These are phyloP conservation scores for Eryngium alpinum DNA, from an alignment of 140 eudicot species.

Conservation along the genomic window DNA sequence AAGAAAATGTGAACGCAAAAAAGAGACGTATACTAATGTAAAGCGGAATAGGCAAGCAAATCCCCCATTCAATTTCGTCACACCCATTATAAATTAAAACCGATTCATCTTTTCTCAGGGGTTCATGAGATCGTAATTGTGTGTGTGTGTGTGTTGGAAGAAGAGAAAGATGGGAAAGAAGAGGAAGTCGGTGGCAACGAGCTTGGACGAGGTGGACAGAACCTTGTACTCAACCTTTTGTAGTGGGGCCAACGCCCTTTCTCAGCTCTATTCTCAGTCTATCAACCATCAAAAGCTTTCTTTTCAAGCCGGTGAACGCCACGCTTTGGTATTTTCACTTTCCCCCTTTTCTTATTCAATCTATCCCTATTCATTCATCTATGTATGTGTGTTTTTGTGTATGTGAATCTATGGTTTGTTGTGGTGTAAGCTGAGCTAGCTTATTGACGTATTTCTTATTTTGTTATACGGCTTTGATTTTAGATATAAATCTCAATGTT, in stretches of 20 bases:
- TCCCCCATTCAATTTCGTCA: too few relatives aligned
- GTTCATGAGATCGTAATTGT: too few relatives aligned
- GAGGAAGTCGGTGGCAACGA: constrained; percentile 65
- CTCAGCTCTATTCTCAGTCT: constrained; percentile 76
- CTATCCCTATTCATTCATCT: too few relatives aligned
- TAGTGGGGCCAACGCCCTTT: constrained; percentile 63
- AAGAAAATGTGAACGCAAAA: too few relatives aligned
- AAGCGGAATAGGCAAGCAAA: too few relatives aligned
- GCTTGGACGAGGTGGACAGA: constrained; percentile 80
- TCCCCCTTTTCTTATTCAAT: background rate
- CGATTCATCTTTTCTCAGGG: too few relatives aligned
- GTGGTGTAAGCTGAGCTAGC: background rate
- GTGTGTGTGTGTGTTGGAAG: too few relatives aligned
- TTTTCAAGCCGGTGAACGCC: constrained; percentile 78
- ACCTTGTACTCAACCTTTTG: constrained; percentile 59
- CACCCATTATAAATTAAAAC: too few relatives aligned
- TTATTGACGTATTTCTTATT: too few relatives aligned
- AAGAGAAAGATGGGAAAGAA: constrained; percentile 32
- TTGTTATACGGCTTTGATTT: too few relatives aligned
- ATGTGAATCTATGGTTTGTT: background rate
- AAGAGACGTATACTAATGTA: too few relatives aligned
- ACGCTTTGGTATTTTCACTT: constrained; percentile 34
- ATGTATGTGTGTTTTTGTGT: background rate
- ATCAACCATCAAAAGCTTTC: constrained; percentile 62
- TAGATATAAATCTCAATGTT: too few relatives aligned